phyloP scores from a whole-genome alignment of 176 grass and related monocot genomes.

The Ensete ventricosum region DNA sequence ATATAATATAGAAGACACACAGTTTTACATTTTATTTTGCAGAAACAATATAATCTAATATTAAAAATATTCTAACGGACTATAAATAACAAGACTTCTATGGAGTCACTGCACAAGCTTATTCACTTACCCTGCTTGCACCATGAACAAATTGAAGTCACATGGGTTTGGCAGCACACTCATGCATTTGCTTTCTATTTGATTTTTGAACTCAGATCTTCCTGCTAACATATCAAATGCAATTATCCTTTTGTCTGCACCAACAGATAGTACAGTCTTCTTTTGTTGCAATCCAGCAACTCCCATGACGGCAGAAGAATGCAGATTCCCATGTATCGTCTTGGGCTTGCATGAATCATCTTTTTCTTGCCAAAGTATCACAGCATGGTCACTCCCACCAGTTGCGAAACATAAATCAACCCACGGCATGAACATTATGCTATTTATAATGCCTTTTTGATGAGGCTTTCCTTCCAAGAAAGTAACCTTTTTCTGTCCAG shows the following conservation, averaged over 20 bases:
- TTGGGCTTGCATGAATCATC: slow-evolving; percentile 70
- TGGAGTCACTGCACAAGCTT: slow-evolving; percentile 14
- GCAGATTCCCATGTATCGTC: slow-evolving; percentile 49
- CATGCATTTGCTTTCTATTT: slow-evolving; percentile 93
- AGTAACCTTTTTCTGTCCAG: slow-evolving; percentile 61
- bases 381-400: slow-evolving; percentile 76
- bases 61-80: not conserved
- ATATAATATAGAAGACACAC: not conserved
- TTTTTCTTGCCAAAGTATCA: slow-evolving; percentile 73
- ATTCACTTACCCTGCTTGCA: slow-evolving; percentile 83
- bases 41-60: not conserved
- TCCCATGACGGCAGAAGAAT: slow-evolving; percentile 89
- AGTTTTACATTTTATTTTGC: not conserved
- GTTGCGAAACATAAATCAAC: slow-evolving; percentile 57
- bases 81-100: not conserved
- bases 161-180: slow-evolving; percentile 71
- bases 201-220: slow-evolving; percentile 68
- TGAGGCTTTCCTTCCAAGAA: slow-evolving; percentile 83
- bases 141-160: slow-evolving; percentile 94
- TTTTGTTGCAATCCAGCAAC: slow-evolving; percentile 73
- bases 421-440: slow-evolving; percentile 87
- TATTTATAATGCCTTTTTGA: slow-evolving; percentile 86
- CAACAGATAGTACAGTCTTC: slow-evolving; percentile 70
- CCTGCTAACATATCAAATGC: slow-evolving; percentile 60
- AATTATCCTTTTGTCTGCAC: slow-evolving; percentile 85